Evolutionary conservation across 177 flowering plant species (phyloP).

Genomic region (Telopea speciosissima): DNA sequence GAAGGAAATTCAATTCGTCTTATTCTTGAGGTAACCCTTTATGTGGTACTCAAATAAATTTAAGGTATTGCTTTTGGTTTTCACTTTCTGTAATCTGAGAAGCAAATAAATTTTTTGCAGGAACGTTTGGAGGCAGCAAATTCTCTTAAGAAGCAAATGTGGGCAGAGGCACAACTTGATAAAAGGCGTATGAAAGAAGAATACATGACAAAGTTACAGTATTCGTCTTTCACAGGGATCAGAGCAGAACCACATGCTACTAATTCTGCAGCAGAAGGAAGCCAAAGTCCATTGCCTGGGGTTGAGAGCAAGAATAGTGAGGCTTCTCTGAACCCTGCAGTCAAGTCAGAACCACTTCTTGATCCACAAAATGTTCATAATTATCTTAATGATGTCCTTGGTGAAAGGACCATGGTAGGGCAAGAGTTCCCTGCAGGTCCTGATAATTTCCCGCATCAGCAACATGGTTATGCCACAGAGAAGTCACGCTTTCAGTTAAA

Average conservation of each 20-base stretch:
- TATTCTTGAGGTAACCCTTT: slow-evolving; percentile 59
- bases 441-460: slow-evolving; percentile 40
- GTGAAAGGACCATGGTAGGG: slow-evolving; percentile 33
- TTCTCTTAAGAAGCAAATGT: slow-evolving; percentile 91
- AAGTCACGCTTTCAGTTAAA: slow-evolving; percentile 73
- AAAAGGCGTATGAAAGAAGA: slow-evolving; percentile 84
- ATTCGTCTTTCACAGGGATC: slow-evolving; percentile 28
- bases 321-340: slow-evolving; percentile 18
- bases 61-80: not conserved
- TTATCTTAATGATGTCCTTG: slow-evolving; percentile 14
- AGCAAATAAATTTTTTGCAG: slow-evolving; percentile 35
- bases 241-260: slow-evolving; percentile 35
- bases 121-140: slow-evolving; percentile 91
- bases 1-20: slow-evolving; percentile 83
- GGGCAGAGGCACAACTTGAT: slow-evolving; percentile 86
- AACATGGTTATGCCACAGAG: slow-evolving; percentile 50
- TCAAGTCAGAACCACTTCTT: slow-evolving; percentile 32
- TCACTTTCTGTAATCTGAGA: slow-evolving; percentile 11
- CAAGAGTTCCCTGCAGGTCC: slow-evolving; percentile 35
- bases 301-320: slow-evolving; percentile 39
- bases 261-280: slow-evolving; percentile 34
- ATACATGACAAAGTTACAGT: slow-evolving; percentile 32
- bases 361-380: slow-evolving; percentile 28
- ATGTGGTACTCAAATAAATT: not conserved
- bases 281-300: slow-evolving; percentile 45